A percentile compares a stretch with the other conserved stretches of the same genome.
These are phyloP conservation scores for Starmerella scarabaei DNA, from an alignment of 805 yeast genomes.

Conservation along the genomic window DNA sequence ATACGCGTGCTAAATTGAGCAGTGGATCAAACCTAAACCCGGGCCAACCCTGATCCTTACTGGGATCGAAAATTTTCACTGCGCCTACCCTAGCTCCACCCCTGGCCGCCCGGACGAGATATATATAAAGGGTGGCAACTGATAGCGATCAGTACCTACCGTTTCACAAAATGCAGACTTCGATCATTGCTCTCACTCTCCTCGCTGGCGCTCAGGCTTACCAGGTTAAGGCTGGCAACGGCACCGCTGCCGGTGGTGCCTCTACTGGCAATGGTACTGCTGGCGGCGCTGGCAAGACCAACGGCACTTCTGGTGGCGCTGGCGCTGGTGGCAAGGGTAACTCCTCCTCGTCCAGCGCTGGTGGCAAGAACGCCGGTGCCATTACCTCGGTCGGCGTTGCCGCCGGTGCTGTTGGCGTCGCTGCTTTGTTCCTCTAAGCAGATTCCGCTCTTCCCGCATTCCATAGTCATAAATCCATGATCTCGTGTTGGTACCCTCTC, in stretches of 20 bases:
- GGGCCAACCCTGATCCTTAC: neutral
- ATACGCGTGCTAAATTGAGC: neutral
- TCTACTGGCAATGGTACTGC: neutral
- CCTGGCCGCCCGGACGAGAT: neutral
- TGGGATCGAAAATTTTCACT: neutral
- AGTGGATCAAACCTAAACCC: neutral
- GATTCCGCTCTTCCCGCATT: neutral
- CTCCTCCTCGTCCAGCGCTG: slow-evolving; percentile 4
- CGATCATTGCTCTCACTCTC: slow-evolving; percentile 17
- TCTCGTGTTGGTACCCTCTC: too few relatives aligned
- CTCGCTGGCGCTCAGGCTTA: slow-evolving; percentile 15
- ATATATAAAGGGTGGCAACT: slow-evolving; percentile 2
- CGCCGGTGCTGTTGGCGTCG: slow-evolving; percentile 17
- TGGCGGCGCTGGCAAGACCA: slow-evolving; percentile 5
- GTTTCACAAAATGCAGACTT: slow-evolving; percentile 17
- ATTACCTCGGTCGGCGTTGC: slow-evolving; percentile 15
- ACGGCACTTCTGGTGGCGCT: slow-evolving; percentile 20
- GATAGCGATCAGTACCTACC: too few relatives aligned
- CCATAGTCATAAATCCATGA: too few relatives aligned
- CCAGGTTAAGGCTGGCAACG: slow-evolving; percentile 4
- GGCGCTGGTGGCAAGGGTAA: slow-evolving; percentile 23
- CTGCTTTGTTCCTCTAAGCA: slow-evolving; percentile 18
- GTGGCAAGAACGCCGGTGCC: slow-evolving; percentile 11
- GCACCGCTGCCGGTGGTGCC: slow-evolving; percentile 3
- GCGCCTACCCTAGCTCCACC: neutral